Percentiles rank a stretch among this genome's conserved stretches.
Conservation (phyloP, 768 basidiomycete genomes). For the Leucocoprinus sp. region DNA sequence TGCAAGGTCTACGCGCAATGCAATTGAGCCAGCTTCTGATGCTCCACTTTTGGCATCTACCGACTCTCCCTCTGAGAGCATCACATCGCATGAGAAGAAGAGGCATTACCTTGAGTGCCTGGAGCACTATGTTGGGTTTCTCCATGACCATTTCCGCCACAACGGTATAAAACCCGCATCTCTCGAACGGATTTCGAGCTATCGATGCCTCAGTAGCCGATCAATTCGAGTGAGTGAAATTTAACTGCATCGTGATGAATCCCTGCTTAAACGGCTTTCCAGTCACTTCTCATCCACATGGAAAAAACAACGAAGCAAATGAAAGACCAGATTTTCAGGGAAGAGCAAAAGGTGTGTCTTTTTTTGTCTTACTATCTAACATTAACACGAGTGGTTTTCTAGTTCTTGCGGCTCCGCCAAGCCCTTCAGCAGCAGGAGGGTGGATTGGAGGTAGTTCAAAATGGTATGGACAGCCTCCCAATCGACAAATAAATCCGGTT, state of each 20-base stretch:
- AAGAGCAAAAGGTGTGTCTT: conserved; percentile 46
- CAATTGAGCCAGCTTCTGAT: not conserved
- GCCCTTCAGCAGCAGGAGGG: conserved; percentile 16
- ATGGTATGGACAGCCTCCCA: not conserved
- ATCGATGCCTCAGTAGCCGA: conserved; percentile 50
- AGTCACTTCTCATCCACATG: conserved; percentile 70
- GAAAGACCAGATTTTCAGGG: conserved; percentile 39
- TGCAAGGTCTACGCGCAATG: conserved; percentile 1
- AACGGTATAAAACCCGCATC: conserved; percentile 37
- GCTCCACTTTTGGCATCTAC: not conserved
- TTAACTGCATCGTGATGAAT: not conserved
- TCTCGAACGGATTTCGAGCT: conserved; percentile 42
- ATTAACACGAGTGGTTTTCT: not conserved
- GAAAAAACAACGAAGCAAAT: conserved; percentile 45
- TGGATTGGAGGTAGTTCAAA: conserved; percentile 7
- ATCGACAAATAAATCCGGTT: too few species aligned
- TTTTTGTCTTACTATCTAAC: not conserved
- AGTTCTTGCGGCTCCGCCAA: conserved; percentile 23
- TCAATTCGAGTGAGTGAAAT: conserved; percentile 47
- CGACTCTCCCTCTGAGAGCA: conserved; percentile 42
- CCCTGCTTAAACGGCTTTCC: conserved; percentile 2
- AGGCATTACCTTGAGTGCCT: conserved; percentile 65
- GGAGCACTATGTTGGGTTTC: conserved; percentile 60
- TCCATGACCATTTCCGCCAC: conserved; percentile 53
- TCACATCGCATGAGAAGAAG: conserved; percentile 75